Evolutionary conservation across 805 yeast genomes (phyloP).

Genomic region (Pichia exigua): DNA sequence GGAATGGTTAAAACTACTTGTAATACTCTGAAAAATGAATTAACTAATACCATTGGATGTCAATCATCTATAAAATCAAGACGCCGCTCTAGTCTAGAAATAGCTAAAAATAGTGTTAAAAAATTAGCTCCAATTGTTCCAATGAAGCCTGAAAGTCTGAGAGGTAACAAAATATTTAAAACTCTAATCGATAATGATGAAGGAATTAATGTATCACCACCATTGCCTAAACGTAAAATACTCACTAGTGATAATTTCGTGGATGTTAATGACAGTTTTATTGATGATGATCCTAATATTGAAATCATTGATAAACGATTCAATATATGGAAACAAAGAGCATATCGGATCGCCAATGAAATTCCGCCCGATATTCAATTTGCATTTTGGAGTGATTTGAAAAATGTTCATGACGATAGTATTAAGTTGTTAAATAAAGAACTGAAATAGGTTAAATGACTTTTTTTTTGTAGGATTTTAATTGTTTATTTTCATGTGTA

Average conservation of each 20-base stretch:
- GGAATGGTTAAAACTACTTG: neutral
- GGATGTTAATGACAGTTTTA: neutral
- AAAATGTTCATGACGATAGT: slow-evolving; percentile 33
- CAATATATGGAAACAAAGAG: slow-evolving; percentile 50
- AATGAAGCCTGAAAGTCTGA: slow-evolving; percentile 34
- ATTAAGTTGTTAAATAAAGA: slow-evolving; percentile 12
- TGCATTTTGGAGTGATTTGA: slow-evolving; percentile 37
- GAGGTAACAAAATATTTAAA: slow-evolving; percentile 3
- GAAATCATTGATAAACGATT: slow-evolving; percentile 36
- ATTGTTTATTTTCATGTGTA: neutral
- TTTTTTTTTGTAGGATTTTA: neutral
- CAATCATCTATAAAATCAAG: neutral
- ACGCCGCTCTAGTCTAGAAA: slow-evolving; percentile 1
- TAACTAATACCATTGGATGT: neutral
- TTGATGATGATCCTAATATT: neutral
- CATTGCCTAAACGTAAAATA: neutral
- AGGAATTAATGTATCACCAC: neutral
- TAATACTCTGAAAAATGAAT: neutral
- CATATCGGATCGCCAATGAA: slow-evolving; percentile 33
- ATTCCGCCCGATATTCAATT: slow-evolving; percentile 34
- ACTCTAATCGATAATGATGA: neutral
- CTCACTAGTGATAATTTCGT: neutral
- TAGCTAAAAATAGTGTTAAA: slow-evolving; percentile 6
- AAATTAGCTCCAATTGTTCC: slow-evolving; percentile 37
- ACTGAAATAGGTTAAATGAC: neutral